A percentile compares a stretch with the other conserved stretches of the same genome.
Evolutionary conservation across 192 early-diverging fungal species (phyloP).

Genomic region (Umbelopsis vinacea): DNA sequence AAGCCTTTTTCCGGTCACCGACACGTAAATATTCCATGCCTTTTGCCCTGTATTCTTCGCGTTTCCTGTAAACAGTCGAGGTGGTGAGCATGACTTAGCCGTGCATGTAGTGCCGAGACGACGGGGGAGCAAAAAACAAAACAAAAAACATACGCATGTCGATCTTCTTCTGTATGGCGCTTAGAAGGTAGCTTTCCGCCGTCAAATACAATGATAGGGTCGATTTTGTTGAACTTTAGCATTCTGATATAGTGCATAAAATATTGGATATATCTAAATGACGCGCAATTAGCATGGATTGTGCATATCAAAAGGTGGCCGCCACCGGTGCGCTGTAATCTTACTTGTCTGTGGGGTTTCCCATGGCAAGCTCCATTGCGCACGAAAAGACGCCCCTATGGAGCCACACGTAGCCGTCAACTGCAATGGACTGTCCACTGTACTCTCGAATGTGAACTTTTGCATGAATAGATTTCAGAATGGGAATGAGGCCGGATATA

Average conservation of each 20-base stretch:
- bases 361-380: slow-evolving; percentile 75
- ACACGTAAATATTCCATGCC: slow-evolving; percentile 59
- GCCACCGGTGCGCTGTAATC: not conserved
- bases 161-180: slow-evolving; percentile 67
- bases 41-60: slow-evolving; percentile 59
- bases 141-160: slow-evolving; percentile 54
- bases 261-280: slow-evolving; percentile 77
- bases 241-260: slow-evolving; percentile 80
- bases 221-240: slow-evolving; percentile 71
- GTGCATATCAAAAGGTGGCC: not conserved
- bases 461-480: slow-evolving; percentile 74
- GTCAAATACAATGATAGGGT: slow-evolving; percentile 93
- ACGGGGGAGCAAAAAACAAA: not conserved
- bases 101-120: not conserved
- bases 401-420: slow-evolving; percentile 98
- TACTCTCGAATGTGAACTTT: slow-evolving; percentile 73
- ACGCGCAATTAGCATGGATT: not conserved
- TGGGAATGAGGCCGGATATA: slow-evolving; percentile 83
- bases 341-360: slow-evolving; percentile 72
- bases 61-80: slow-evolving; percentile 40
- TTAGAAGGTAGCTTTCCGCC: slow-evolving; percentile 91
- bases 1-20: slow-evolving; percentile 66
- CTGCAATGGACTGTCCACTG: slow-evolving; percentile 72
- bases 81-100: not conserved
- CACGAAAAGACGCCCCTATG: slow-evolving; percentile 88